Evolutionary conservation across 805 yeast genomes (phyloP).

Genomic region (Wickerhamiella slavikovae): DNA sequence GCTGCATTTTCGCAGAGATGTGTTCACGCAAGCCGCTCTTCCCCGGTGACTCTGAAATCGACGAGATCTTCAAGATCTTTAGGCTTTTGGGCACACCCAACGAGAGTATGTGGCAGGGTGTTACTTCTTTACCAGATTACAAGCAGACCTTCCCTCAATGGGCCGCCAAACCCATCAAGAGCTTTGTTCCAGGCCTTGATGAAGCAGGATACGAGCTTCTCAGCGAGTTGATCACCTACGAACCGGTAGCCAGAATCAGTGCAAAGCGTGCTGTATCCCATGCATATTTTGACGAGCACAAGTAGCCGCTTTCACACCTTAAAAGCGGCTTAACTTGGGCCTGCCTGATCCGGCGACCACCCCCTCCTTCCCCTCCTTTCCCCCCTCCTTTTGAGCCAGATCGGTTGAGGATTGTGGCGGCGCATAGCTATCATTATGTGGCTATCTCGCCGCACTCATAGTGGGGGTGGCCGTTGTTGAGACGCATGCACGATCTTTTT

Average conservation of each 20-base stretch:
- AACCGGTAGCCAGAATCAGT: slow-evolving; percentile 81
- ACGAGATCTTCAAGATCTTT: slow-evolving; percentile 86
- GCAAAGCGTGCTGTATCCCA: slow-evolving; percentile 85
- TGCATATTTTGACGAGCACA: slow-evolving; percentile 38
- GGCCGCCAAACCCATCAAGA: slow-evolving; percentile 48
- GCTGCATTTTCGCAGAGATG: slow-evolving; percentile 97
- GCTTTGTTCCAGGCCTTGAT: slow-evolving; percentile 61
- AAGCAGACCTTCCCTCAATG: slow-evolving; percentile 87
- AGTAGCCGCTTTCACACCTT: neutral
- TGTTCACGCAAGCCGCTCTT: slow-evolving; percentile 84
- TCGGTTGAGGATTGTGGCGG: too few relatives aligned
- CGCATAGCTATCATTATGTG: too few relatives aligned
- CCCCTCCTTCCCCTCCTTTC: neutral
- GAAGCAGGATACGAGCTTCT: slow-evolving; percentile 67
- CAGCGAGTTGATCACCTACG: slow-evolving; percentile 58
- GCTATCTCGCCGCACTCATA: too few relatives aligned
- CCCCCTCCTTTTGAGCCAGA: neutral
- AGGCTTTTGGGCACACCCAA: slow-evolving; percentile 85
- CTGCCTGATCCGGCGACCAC: neutral
- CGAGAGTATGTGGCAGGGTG: slow-evolving; percentile 90
- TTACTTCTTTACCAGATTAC: slow-evolving; percentile 74
- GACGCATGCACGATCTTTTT: too few relatives aligned
- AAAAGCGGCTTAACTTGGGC: too few relatives aligned
- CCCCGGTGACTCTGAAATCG: slow-evolving; percentile 96
- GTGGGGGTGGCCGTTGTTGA: too few relatives aligned